phyloP scores from a whole-genome alignment of 2,329 filamentous ascomycete genomes.

The Diaporthe capsici region DNA sequence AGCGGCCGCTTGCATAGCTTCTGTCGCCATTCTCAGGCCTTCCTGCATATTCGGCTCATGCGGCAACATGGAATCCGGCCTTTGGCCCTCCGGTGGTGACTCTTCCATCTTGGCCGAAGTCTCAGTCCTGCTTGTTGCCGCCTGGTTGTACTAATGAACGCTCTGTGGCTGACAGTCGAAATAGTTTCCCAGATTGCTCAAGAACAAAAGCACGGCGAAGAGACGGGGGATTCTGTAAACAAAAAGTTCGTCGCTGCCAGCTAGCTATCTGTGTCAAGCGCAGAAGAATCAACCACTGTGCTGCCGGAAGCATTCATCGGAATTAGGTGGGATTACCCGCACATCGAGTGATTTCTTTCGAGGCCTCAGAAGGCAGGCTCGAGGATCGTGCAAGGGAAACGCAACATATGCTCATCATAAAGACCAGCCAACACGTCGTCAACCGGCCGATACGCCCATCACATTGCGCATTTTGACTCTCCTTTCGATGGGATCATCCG shows the following conservation, averaged over 20 bases:
- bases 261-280: background rate
- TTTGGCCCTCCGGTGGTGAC: background rate
- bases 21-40: conserved; percentile 46
- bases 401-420: background rate
- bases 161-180: too few relatives aligned
- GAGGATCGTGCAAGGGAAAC: background rate
- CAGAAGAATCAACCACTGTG: background rate
- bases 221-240: background rate
- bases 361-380: background rate
- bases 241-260: background rate
- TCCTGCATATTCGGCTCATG: conserved; percentile 39
- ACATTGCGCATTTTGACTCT: background rate
- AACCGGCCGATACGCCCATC: background rate
- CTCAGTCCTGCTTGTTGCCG: background rate
- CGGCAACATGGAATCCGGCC: conserved; percentile 21
- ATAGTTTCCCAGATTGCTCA: background rate
- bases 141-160: background rate
- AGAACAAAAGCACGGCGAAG: too few relatives aligned
- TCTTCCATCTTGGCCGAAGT: conserved; percentile 1
- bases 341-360: background rate
- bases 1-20: conserved; percentile 50
- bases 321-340: background rate
- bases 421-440: background rate
- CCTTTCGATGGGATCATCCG: background rate
- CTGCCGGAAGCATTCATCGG: background rate